Base-by-base conservation (phyloP, 2,329 filamentous ascomycete species). In the Aspergillus tubingensis region DNA sequence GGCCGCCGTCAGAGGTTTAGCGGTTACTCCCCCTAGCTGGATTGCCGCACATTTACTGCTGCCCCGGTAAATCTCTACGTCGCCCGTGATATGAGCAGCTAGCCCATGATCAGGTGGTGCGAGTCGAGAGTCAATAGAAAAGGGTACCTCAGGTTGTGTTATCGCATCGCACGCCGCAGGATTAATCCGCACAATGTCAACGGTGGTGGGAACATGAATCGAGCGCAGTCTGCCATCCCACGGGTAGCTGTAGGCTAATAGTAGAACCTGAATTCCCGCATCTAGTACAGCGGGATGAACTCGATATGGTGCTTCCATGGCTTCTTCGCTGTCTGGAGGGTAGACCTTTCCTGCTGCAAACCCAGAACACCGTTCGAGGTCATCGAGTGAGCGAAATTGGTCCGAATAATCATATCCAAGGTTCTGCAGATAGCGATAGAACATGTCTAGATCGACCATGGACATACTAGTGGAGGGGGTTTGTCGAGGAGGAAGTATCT, bases 341-440 rank as follows among this genome's bases (percentile, higher is more conserved):
- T 15, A n/a, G 17, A 50, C 13, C 2, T 13, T 21, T 10, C 47
- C 47, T 5, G 47, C 15, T 13, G 47, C 47, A 7, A 15, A 5
- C 11, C 47, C 47, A 17, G 47, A 25, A 39, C 30, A 55, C 4
- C 58, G 43, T 47, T 56, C 15, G 15, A 60, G 2, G 3, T 44
- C 27, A 1, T 52, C 23, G 4, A 60, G 23, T 4, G 44, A 57
- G 11, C 59, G 58, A 61, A 73, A 73, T 10, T 66, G 60, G 2
- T 63, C 66, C 1, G 64, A 64, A 36, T 72, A 75, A 5, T 65
- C 64, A 39, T 70, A 72, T 7, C 72, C 72, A 23, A 70, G 58
- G 0, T 68, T 51, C 0, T 54, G 50, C 2, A 73, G 59, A 5
- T 62, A 62, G n/a, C 60, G 61, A 53, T 75, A 74, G 52, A 73